Base-by-base conservation (phyloP, 148 eudicot species). In the Dianthus caryophyllus region DNA sequence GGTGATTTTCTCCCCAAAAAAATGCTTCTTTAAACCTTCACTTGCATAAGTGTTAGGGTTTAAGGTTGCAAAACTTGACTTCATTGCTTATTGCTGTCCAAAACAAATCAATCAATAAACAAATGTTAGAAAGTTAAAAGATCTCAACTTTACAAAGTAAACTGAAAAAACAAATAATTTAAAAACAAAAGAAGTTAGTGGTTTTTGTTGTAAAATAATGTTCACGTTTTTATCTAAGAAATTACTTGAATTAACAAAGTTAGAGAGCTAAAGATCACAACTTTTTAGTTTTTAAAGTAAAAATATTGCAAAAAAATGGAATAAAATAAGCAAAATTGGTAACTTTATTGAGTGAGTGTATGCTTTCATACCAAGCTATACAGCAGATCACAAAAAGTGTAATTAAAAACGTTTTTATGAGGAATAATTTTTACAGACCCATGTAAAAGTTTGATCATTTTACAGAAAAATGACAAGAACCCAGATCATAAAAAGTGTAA, bases 1-100 rank as follows among this genome's bases (percentile, higher is more conserved):
- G 60, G 65, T 77, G 55, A 72, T 70, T 68, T 52, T 83, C 36
- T 77, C 73, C 15, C 81, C 83, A 46, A 71, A 53, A 25, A 83
- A 68, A 0, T 47, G 44, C 11, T 49, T 75, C 43, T 55, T 69
- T n/a, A 65, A 66, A 4, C 54, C 61, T 57, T 49, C 66, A 55
- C 52, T 22, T 16, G 64, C 10, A 57, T 49, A 68, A n/a, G 27
- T 61, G 55, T 31, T 74, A 22, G 22, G 27, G 46, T 44, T 76
- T 24, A 71, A 58, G 15, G 56, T 38, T 53, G 68, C 72, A 30
- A 52, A 62, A 60, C 77, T 74, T 51, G 66, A 61, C 39, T 52
- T 72, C 79, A 76, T 76, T 29, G 14, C 17, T 59, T 55, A 36
- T 16, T 44, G 9, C 30, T 47, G 10, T 25, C n/a, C n/a, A n/a